phyloP scores from a whole-genome alignment of 78 protist genomes.

The Dictyostelium brefeldianum region DNA sequence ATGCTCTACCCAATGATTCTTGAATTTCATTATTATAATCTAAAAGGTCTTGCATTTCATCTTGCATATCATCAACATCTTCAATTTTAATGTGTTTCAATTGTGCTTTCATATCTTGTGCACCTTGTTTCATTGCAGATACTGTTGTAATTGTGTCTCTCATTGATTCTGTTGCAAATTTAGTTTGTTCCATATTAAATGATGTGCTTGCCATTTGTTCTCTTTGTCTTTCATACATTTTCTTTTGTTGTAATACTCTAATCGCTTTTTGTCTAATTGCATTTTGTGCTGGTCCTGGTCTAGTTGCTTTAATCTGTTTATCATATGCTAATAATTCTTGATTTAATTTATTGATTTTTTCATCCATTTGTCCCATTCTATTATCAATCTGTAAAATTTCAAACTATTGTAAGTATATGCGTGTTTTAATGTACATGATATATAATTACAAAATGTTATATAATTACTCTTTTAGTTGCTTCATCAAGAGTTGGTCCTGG shows the following conservation, averaged over 20 bases:
- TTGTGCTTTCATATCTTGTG: constrained; percentile 80
- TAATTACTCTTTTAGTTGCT: constrained; percentile 67
- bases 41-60: constrained; percentile 89
- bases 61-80: constrained; percentile 89
- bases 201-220: constrained; percentile 86
- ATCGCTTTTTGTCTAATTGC: constrained; percentile 85
- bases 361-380: constrained; percentile 80
- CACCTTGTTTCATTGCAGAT: constrained; percentile 87
- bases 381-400: constrained; percentile 53
- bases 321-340: constrained; percentile 79
- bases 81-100: constrained; percentile 82
- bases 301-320: constrained; percentile 74
- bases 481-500: constrained; percentile 79
- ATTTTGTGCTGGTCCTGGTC: constrained; percentile 85
- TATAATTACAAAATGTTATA: neutral
- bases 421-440: neutral
- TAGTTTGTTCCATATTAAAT: constrained; percentile 92
- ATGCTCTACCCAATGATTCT: constrained; percentile 87
- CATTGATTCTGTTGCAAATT: constrained; percentile 84
- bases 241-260: constrained; percentile 84
- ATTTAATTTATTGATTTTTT: constrained; percentile 86
- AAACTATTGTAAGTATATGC: neutral
- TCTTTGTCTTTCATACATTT: constrained; percentile 88
- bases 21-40: constrained; percentile 87
- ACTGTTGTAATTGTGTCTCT: constrained; percentile 86